These are phyloP conservation scores for Volutella citrinella DNA, from an alignment of 2,329 filamentous ascomycete genomes.

Conservation along the genomic window DNA sequence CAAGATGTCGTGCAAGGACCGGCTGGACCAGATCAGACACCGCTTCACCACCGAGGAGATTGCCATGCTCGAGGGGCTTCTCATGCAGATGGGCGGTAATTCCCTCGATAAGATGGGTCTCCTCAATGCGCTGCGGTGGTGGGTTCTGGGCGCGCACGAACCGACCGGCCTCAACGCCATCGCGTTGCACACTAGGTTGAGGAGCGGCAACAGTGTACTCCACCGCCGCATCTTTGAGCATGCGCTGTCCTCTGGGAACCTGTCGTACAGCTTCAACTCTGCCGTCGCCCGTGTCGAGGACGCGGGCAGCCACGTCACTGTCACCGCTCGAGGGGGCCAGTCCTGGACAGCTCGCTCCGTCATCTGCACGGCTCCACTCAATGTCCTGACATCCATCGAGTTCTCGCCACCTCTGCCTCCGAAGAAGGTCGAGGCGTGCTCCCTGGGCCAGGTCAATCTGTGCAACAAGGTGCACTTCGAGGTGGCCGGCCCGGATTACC, in stretches of 20 bases:
- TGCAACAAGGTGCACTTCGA: slow-evolving; percentile 12
- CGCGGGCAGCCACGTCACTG: slow-evolving; percentile 6
- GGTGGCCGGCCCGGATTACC: slow-evolving; percentile 6
- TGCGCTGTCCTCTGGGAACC: slow-evolving; percentile 6
- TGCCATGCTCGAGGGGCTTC: slow-evolving; percentile 10
- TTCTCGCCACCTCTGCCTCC: slow-evolving; percentile 9
- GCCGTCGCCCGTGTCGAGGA: slow-evolving; percentile 6
- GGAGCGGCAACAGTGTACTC: slow-evolving; percentile 8
- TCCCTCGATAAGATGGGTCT: slow-evolving; percentile 12
- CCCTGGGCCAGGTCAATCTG: slow-evolving; percentile 10
- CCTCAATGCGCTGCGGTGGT: slow-evolving; percentile 12
- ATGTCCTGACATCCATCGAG: slow-evolving; percentile 7
- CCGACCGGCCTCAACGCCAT: slow-evolving; percentile 7
- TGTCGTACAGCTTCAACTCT: slow-evolving; percentile 9
- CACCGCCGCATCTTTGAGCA: slow-evolving; percentile 9
- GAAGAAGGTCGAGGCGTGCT: slow-evolving; percentile 5
- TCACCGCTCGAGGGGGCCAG: slow-evolving; percentile 6
- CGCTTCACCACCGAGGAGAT: slow-evolving; percentile 7
- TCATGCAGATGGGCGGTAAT: slow-evolving; percentile 9
- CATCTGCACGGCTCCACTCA: slow-evolving; percentile 9
- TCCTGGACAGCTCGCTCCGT: slow-evolving; percentile 3
- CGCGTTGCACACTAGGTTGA: slow-evolving; percentile 9
- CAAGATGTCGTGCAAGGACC: slow-evolving; percentile 10
- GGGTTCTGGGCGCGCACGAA: slow-evolving; percentile 11
- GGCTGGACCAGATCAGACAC: slow-evolving; percentile 9